Evolutionary conservation across 1,284 basidiomycete genomes (phyloP).

Genomic region (Hymenochaete sp.): DNA sequence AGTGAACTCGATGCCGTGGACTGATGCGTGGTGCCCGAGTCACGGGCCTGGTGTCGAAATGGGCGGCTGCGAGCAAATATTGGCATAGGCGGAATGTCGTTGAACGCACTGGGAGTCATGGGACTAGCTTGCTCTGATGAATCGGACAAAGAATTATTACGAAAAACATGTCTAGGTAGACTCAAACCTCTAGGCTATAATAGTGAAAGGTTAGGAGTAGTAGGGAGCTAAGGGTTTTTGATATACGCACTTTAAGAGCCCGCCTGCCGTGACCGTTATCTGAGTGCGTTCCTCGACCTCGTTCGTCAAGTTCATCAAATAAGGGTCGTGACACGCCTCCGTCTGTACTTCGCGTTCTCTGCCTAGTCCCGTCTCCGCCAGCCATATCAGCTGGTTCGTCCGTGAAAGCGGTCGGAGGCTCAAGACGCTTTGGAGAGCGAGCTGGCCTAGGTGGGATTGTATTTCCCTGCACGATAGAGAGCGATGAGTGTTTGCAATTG

Average conservation of each 20-base stretch:
- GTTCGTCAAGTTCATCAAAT: slow-evolving; percentile 5
- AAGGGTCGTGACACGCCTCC: slow-evolving; percentile 6
- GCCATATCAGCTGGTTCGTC: no score
- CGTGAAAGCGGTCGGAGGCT: not conserved
- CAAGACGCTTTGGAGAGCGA: slow-evolving; percentile 13
- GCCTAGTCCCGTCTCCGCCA: no score
- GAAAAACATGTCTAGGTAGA: slow-evolving; percentile 30
- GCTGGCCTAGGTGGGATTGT: slow-evolving; percentile 12
- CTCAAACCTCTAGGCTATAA: slow-evolving; percentile 27
- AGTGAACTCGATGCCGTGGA: slow-evolving; percentile 63
- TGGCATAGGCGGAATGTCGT: slow-evolving; percentile 22
- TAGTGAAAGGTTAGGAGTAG: not conserved
- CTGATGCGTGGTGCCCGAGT: slow-evolving; percentile 42
- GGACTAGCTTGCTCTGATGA: slow-evolving; percentile 31
- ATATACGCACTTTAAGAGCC: slow-evolving; percentile 15
- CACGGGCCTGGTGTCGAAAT: slow-evolving; percentile 29
- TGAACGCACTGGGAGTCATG: slow-evolving; percentile 26
- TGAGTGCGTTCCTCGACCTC: slow-evolving; percentile 16
- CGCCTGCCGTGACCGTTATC: slow-evolving; percentile 11
- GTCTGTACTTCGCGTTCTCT: slow-evolving; percentile 9
- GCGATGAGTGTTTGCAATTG: slow-evolving; percentile 2
- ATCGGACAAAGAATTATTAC: slow-evolving; percentile 24
- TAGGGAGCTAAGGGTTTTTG: not conserved
- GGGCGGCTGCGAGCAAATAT: slow-evolving; percentile 20
- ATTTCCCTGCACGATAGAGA: not conserved